Conservation (phyloP, 148 eudicot species). For the Diospyros kaki region DNA sequence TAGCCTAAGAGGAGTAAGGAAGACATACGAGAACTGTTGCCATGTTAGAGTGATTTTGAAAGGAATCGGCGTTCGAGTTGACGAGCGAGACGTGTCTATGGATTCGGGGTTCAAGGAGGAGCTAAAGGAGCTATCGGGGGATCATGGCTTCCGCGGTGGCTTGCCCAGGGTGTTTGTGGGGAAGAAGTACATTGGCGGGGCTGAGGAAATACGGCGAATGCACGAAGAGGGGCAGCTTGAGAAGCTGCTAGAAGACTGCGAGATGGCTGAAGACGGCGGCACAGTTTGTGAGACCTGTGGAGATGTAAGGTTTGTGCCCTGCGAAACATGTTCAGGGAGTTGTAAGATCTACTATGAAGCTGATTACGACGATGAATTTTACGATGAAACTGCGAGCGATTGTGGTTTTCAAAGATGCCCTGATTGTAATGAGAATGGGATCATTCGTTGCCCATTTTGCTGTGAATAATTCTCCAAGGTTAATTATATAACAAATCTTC, state of each 20-base stretch:
- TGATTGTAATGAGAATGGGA: conserved; percentile 92
- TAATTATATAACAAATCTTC: conserved; percentile 8
- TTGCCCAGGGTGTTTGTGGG: conserved; percentile 75
- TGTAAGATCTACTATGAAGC: conserved; percentile 72
- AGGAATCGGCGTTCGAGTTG: conserved; percentile 54
- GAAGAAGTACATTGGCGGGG: conserved; percentile 60
- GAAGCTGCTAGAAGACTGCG: conserved; percentile 53
- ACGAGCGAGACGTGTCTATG: conserved; percentile 90
- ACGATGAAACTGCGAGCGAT: conserved; percentile 34
- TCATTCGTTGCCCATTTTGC: conserved; percentile 75
- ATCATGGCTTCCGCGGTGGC: conserved; percentile 33
- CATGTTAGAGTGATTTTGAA: conserved; percentile 63
- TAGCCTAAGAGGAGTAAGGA: conserved; percentile 83
- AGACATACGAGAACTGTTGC: conserved; percentile 87
- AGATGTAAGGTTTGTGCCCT: conserved; percentile 76
- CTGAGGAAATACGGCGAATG: conserved; percentile 56
- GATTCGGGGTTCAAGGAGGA: conserved; percentile 85
- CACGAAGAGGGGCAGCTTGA: conserved; percentile 80
- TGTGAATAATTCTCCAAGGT: conserved; percentile 33
- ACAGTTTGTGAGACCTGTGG: conserved; percentile 74
- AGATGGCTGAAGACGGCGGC: conserved; percentile 36
- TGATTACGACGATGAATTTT: conserved; percentile 44
- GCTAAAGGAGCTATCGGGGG: conserved; percentile 54
- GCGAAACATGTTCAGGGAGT: conserved; percentile 92
- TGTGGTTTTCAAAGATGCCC: conserved; percentile 83